Conservation (phyloP, 106 monocot species). For the Dendrobium nobile region DNA sequence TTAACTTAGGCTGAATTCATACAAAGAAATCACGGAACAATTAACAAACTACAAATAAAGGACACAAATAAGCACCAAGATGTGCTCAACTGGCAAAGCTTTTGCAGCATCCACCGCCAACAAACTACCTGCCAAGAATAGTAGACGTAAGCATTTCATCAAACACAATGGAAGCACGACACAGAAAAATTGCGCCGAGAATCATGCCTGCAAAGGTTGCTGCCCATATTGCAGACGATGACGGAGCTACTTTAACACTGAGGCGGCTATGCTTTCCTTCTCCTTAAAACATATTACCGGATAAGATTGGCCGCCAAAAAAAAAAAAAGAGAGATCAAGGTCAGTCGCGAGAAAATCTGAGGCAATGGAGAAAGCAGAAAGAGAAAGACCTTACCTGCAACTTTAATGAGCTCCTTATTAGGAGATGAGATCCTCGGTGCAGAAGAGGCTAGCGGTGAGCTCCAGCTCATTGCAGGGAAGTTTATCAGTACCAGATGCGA, state of each 20-base stretch:
- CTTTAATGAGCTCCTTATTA: background rate
- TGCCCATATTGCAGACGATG: background rate
- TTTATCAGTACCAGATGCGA: too few relatives aligned
- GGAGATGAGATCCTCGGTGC: background rate
- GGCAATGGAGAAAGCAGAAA: background rate
- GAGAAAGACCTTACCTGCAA: background rate
- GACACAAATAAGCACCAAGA: background rate
- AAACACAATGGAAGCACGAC: background rate
- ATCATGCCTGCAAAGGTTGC: background rate
- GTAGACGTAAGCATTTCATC: background rate
- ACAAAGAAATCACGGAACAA: background rate
- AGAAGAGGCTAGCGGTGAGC: background rate
- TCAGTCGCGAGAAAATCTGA: background rate
- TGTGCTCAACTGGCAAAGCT: background rate
- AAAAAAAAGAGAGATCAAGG: background rate
- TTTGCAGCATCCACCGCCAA: slow-evolving; percentile 3
- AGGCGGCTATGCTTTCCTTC: background rate
- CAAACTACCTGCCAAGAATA: background rate
- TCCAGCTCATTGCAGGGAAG: background rate
- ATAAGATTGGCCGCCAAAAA: background rate
- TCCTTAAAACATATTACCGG: background rate
- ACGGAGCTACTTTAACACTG: background rate
- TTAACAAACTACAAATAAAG: background rate
- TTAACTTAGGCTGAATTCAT: too few relatives aligned
- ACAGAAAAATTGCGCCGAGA: too few relatives aligned